Evolutionary conservation across 768 basidiomycete genomes (phyloP).

Genomic region (Steccherinum ochraceum): DNA sequence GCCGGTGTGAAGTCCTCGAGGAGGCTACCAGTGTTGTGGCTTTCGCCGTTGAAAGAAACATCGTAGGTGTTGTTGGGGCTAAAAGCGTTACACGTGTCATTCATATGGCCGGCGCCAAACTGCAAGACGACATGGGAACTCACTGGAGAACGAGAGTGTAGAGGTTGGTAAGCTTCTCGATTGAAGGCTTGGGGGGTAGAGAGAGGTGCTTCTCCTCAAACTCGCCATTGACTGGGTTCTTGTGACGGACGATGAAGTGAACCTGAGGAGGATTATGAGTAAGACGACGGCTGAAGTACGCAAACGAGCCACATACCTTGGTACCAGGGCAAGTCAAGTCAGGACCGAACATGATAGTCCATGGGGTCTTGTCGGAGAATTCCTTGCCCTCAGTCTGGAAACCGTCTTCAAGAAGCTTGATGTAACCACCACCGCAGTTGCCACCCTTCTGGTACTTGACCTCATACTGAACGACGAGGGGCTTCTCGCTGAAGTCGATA

Average conservation of each 20-base stretch:
- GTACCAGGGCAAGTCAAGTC: constrained; percentile 91
- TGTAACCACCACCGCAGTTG: constrained; percentile 97
- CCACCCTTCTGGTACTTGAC: constrained; percentile 99
- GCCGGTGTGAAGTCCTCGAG: constrained; percentile 91
- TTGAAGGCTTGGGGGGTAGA: constrained; percentile 63
- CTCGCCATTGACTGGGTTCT: constrained; percentile 88
- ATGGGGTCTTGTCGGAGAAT: constrained; percentile 90
- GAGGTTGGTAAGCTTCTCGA: constrained; percentile 87
- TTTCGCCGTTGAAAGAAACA: constrained; percentile 84
- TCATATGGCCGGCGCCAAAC: constrained; percentile 1
- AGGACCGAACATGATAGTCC: constrained; percentile 97
- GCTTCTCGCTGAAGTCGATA: constrained; percentile 76
- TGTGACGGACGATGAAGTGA: constrained; percentile 99
- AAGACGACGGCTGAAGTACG: neutral
- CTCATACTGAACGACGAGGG: constrained; percentile 95
- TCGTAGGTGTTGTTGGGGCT: constrained; percentile 95
- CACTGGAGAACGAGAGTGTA: constrained; percentile 93
- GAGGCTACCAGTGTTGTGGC: constrained; percentile 71
- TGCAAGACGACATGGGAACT: constrained; percentile 25
- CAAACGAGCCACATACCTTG: constrained; percentile 47
- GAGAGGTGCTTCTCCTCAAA: constrained; percentile 96
- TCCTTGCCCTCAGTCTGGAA: constrained; percentile 93
- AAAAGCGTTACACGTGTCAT: constrained; percentile 2
- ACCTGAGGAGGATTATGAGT: constrained; percentile 40
- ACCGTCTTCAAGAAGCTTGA: constrained; percentile 92